These are phyloP conservation scores for Alectoria sarmentosa DNA, from an alignment of 495 filamentous ascomycete genomes.

Conservation along the genomic window DNA sequence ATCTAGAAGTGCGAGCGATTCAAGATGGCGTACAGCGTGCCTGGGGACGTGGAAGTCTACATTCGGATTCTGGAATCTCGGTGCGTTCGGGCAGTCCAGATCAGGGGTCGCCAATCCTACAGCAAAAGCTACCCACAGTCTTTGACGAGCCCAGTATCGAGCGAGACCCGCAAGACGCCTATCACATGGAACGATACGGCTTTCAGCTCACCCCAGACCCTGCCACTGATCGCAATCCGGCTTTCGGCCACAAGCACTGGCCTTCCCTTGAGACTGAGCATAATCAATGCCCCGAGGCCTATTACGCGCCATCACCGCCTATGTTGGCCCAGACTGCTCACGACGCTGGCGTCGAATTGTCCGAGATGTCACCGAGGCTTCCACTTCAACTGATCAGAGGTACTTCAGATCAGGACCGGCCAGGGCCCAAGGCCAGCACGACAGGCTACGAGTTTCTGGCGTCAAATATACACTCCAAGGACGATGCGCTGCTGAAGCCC, in stretches of 20 bases:
- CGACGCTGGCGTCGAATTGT: conserved; percentile 6
- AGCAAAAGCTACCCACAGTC: conserved; percentile 25
- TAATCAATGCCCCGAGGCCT: conserved; percentile 22
- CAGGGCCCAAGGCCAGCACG: conserved; percentile 26
- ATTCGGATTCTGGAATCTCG: conserved; percentile 28
- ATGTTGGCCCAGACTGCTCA: conserved; percentile 7
- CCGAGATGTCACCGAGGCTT: conserved; percentile 13
- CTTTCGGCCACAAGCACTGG: conserved; percentile 17
- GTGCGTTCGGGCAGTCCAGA: conserved; percentile 26
- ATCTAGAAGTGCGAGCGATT: conserved; percentile 23
- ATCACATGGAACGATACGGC: conserved; percentile 7
- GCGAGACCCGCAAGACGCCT: not conserved
- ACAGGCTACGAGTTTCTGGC: conserved; percentile 65
- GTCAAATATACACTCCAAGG: conserved; percentile 46
- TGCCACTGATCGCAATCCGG: conserved; percentile 1
- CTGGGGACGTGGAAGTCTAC: conserved; percentile 21
- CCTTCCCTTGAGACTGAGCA: conserved; percentile 14
- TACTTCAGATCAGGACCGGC: conserved; percentile 24
- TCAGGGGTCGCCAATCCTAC: conserved; percentile 23
- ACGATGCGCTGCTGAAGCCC: conserved; percentile 45
- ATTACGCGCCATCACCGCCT: conserved; percentile 13
- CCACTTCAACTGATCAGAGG: conserved; percentile 5
- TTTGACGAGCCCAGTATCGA: conserved; percentile 10
- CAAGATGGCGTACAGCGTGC: conserved; percentile 19
- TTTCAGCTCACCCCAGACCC: conserved; percentile 3